Evolutionary conservation across 345 rosid genomes (phyloP), one percentile per base, ranked within the genome.

Genomic region (Bruguiera gymnorhiza): DNA sequence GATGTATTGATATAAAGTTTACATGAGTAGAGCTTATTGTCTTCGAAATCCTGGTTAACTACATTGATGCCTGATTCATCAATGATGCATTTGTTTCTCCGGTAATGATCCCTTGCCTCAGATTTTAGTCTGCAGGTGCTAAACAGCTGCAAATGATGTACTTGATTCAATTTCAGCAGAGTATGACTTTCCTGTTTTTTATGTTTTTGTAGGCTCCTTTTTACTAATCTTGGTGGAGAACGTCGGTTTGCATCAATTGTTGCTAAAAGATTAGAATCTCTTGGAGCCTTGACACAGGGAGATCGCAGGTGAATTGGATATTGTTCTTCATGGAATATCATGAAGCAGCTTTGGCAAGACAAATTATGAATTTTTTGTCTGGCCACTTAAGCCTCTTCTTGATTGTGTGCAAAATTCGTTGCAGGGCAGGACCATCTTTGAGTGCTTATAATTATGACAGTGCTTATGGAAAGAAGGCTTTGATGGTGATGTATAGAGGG

Each of bases 221-320:
- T 95, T 69, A 88, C 97, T 65, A 88, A 91, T 85, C 96, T 95
- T 61, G 96, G 97, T 73, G 99, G 99, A 67, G 99, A 95, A 63
- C 96, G 99, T 15, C 97, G 99, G 59, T 95, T 95, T 88, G 99
- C 99, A 76, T 95, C 99, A 62, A 89, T 95, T 70, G 97, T 95
- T 74, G 99, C 99, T 66, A 91, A 95, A 90, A 85, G 99, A 80
- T 82, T 95, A 73, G 99, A 88, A 80, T 87, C 96, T 60, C 97
- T 95, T 69, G 99, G 99, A 73, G 97, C 99, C 70, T 81, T 95
- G 80, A 95, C 99, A 69, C 99, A 95, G 73, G 99, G 97, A 70
- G 99, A 95, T 75, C 93, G 99, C 68, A 86, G 97, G 99, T 86
- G 70, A 80, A 81, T 79, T 84, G 51, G 16, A 18, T 66, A 32